Evolutionary conservation across 441 rosid genomes (phyloP).

Genomic region (Viola pubescens): DNA sequence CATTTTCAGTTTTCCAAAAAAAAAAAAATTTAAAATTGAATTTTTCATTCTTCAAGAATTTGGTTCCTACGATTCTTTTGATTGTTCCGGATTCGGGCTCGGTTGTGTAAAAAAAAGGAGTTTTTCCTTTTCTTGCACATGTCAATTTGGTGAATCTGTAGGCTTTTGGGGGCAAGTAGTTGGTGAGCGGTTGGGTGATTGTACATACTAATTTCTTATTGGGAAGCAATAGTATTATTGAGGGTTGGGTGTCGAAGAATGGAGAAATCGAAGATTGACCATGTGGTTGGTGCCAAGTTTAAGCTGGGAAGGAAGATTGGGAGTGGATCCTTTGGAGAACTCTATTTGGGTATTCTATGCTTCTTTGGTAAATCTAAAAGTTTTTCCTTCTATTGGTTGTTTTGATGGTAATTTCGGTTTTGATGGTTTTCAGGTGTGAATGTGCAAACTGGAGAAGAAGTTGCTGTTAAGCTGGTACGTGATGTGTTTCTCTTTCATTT

Average conservation of each 20-base stretch:
- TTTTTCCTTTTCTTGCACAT: background rate
- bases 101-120: background rate
- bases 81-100: background rate
- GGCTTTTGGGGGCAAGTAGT: constrained; percentile 4
- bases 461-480: constrained; percentile 91
- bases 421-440: constrained; percentile 52
- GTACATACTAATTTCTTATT: background rate
- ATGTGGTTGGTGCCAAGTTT: constrained; percentile 82
- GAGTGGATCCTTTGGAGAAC: constrained; percentile 96
- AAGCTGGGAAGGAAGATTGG: constrained; percentile 97
- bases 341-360: constrained; percentile 59
- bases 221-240: too few relatives aligned
- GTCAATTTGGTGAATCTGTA: constrained; percentile 2
- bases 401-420: constrained; percentile 15
- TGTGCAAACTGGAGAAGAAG: constrained; percentile 97
- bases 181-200: constrained; percentile 6
- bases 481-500: background rate
- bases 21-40: background rate
- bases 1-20: background rate
- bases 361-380: constrained; percentile 3
- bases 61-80: constrained; percentile 1
- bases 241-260: constrained; percentile 3
- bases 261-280: constrained; percentile 59
- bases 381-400: constrained; percentile 4
- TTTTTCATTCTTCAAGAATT: constrained; percentile 1